These are phyloP conservation scores for Neolentinus lepideus DNA, from an alignment of 1,284 basidiomycete species.

Conservation along the genomic window DNA sequence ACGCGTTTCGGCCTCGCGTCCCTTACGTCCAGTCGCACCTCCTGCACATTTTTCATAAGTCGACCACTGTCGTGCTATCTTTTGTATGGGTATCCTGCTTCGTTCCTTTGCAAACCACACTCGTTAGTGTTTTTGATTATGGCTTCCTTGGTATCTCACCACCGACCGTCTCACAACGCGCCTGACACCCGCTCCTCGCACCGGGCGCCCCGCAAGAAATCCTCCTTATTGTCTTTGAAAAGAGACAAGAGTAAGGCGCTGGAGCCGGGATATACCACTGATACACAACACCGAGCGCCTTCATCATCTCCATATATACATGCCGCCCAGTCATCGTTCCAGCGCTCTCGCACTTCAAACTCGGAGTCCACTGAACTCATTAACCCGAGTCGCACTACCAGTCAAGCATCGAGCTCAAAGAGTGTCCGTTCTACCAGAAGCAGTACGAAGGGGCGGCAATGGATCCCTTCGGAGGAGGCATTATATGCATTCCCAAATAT, in stretches of 20 bases:
- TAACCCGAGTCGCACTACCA: neutral
- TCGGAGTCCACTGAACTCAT: neutral
- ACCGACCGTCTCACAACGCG: slow-evolving; percentile 9
- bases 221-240: slow-evolving; percentile 47
- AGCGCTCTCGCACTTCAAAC: neutral
- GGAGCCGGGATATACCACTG: slow-evolving; percentile 6
- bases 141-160: slow-evolving; percentile 18
- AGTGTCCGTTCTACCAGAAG: neutral
- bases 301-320: neutral
- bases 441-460: neutral
- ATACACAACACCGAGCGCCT: neutral
- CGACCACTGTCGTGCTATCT: neutral
- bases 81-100: neutral
- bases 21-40: neutral
- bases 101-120: slow-evolving; percentile 9
- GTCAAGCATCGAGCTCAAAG: neutral
- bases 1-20: neutral
- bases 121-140: slow-evolving; percentile 9
- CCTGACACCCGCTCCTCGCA: slow-evolving; percentile 18
- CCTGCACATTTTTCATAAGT: neutral
- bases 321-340: neutral
- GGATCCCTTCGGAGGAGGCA: neutral
- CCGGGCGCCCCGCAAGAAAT: slow-evolving; percentile 39
- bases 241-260: slow-evolving; percentile 39
- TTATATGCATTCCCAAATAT: neutral